These are phyloP conservation scores for Didymella glomerata DNA, from an alignment of 2,329 filamentous ascomycete species.

Conservation along the genomic window DNA sequence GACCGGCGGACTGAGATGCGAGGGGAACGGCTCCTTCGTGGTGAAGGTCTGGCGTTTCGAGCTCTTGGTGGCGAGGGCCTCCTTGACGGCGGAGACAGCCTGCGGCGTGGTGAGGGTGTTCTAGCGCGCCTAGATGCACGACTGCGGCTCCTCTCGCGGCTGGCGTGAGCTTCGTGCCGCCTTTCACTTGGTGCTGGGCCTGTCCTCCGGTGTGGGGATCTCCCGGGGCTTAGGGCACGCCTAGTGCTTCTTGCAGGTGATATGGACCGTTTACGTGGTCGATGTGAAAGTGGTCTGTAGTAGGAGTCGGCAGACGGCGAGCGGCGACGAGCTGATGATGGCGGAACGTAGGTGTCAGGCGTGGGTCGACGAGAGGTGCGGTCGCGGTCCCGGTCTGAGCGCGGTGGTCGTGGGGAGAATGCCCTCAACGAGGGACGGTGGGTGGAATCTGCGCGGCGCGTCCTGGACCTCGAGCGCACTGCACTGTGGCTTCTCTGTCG, in stretches of 20 bases:
- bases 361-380: conserved; percentile 45
- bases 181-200: conserved; percentile 35
- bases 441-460: conserved; percentile 44
- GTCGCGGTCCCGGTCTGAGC: conserved; percentile 47
- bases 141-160: conserved; percentile 39
- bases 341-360: conserved; percentile 49
- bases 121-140: conserved; percentile 37
- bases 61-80: conserved; percentile 36
- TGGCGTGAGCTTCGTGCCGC: conserved; percentile 26
- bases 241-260: conserved; percentile 43
- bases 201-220: conserved; percentile 43
- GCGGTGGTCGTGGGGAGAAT: conserved; percentile 43
- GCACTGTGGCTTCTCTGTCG: conserved; percentile 48
- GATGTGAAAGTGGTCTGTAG: conserved; percentile 44
- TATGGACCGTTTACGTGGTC: conserved; percentile 43
- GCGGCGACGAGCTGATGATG: conserved; percentile 46
- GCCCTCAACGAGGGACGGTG: conserved; percentile 40
- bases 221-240: conserved; percentile 40
- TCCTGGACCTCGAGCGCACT: conserved; percentile 47
- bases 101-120: conserved; percentile 45
- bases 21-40: conserved; percentile 38
- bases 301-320: conserved; percentile 54
- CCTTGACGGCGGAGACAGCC: conserved; percentile 38
- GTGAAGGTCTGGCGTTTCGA: conserved; percentile 30
- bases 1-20: conserved; percentile 41